Percentiles rank a stretch among this genome's conserved stretches.
These are phyloP conservation scores for Russula griseocarnosa DNA, from an alignment of 768 basidiomycete genomes.

Conservation along the genomic window DNA sequence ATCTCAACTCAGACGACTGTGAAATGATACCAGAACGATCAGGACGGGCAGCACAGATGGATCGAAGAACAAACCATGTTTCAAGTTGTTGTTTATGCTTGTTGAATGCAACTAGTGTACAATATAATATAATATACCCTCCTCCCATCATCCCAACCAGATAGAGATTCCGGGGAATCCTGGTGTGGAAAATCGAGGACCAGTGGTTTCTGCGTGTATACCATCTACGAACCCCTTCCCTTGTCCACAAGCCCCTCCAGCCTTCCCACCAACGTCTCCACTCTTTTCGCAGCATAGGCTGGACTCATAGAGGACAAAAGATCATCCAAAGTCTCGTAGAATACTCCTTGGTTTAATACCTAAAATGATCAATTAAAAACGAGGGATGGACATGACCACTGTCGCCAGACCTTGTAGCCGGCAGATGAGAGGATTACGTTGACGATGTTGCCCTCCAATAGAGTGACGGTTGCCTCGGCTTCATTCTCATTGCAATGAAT, in stretches of 20 bases:
- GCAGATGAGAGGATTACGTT: conserved; percentile 17
- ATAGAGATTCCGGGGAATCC: background rate
- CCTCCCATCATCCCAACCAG: background rate
- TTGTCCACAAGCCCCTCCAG: conserved; percentile 8
- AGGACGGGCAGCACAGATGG: conserved; percentile 12
- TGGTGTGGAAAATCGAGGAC: background rate
- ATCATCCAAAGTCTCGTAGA: conserved; percentile 27
- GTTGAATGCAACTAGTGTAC: background rate
- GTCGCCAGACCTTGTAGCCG: conserved; percentile 23
- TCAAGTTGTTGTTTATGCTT: conserved; percentile 15
- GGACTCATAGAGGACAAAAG: conserved; percentile 23
- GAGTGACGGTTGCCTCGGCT: conserved; percentile 20
- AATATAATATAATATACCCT: background rate
- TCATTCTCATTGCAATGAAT: conserved; percentile 5
- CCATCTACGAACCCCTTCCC: background rate
- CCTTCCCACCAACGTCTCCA: conserved; percentile 12
- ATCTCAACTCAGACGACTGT: conserved; percentile 87
- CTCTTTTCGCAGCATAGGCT: conserved; percentile 11
- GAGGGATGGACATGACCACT: background rate
- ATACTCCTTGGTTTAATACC: conserved; percentile 4
- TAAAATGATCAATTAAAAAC: conserved; percentile 8
- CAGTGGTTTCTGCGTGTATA: background rate
- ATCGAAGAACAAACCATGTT: conserved; percentile 26
- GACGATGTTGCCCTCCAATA: conserved; percentile 19
- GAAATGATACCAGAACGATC: background rate